Base-by-base conservation (phyloP, 2,329 filamentous ascomycete species). In the Fusarium kyushuense region DNA sequence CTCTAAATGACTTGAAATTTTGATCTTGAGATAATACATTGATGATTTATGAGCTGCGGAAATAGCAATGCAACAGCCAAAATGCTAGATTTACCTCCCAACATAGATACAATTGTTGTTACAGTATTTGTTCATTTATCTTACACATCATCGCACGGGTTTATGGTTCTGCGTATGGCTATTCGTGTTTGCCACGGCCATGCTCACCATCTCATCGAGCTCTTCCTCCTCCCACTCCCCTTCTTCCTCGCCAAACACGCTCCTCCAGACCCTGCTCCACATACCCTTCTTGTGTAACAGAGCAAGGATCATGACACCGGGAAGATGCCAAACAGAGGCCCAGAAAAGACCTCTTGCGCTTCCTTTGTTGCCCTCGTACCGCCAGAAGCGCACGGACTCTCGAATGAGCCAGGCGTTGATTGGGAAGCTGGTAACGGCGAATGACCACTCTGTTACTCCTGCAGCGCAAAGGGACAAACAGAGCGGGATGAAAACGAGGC, bases 271-370 rank as follows among this genome's bases (percentile, higher is more conserved):
- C 17, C 94, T 86, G 67, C 89, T 86, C 93, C 93, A 96, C 80
- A 97, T 86, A 0, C 94, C 95, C 81, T 94, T 97, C 86, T 99
- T 99, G 79, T 97, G 93, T 56, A 92, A 87, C 79, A 98, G 90
- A 4, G 94, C 95, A 63, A 97, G 83, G 46, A 97, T 93, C 84
- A 99, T 89, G 41, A 98, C 86, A 27, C 91, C 91, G 0, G 96
- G 96, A 47, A 99, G 79, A 81, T 97, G 94, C 96, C 95, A 98
- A 12, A 99, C 93, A 77, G 93, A 97, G 3, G 96, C 94, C 96
- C 96, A 99, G 79, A 99, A 99, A 53, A 99, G 79, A 0, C 91
- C 90, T 57, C 93, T 87, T 3, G 96, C 94, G 19, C 87, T 93
- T 3, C 94, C 94, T 72, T 90, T 89, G 65, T 90, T 87, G 14